Evolutionary conservation across 2,329 filamentous ascomycete genomes (phyloP), one percentile per base, ranked within the genome.

Genomic region (Xylariaceae sp.): DNA sequence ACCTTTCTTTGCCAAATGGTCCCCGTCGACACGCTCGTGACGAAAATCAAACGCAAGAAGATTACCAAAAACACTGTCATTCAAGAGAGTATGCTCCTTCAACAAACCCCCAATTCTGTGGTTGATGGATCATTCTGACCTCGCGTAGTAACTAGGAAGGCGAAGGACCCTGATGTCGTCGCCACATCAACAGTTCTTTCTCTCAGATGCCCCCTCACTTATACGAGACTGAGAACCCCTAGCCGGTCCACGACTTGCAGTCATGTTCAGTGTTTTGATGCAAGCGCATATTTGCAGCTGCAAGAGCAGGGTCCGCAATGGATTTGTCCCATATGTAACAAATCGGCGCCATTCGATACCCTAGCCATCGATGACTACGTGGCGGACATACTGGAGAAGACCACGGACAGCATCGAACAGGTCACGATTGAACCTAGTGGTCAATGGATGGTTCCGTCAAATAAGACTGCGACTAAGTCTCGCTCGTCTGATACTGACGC

Each of bases 221-320:
- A 91, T 41, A 84, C 92, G 72, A 83, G 92, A 61, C 88, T 99
- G 41, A 81, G 82, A 7, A 80, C 89, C 13, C 94, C 94, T 0
- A 91, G 91, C 66, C 87, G 94, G 39, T 90, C 90, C 3, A 81
- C 85, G 2, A 76, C 86, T 39, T 99, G 94, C 76, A 88, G 84
- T 2, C 94, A 99, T 73, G 89, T 94, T 30, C 91, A 96, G 71
- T 99, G 94, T 72, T 99, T 97, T 67, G 94, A 99, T 73, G 93
- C 89, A 2, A 88, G 85, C 2, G 95, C 91, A 1, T 99, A 97
- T 71, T 80, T 99, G 17, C 90, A 96, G 68, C 77, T 99, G 34
- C 93, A 97, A 72, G 92, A 97, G 72, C 94, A 99, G 77, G 93
- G 91, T 0, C 94, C 94, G 0, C 95, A 94, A 15, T 99, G 94